These are phyloP conservation scores for Bifiguratus adelaidae DNA, from an alignment of 192 early-diverging fungal species.

Conservation along the genomic window DNA sequence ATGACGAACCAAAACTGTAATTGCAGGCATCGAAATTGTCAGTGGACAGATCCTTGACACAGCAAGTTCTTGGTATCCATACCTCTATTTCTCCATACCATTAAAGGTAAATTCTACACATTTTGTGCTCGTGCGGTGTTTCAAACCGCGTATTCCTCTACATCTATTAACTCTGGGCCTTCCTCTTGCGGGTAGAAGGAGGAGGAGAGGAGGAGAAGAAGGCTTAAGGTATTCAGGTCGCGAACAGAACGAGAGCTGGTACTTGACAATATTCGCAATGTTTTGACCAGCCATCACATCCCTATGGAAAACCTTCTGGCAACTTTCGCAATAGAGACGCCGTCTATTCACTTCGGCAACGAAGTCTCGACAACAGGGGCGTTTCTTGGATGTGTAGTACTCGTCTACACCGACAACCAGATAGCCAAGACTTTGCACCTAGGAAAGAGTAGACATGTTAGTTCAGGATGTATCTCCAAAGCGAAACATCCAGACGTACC, in stretches of 20 bases:
- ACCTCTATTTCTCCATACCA: no score
- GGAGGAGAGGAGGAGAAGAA: no score
- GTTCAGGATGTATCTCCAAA: background rate
- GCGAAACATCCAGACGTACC: background rate
- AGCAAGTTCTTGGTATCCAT: no score
- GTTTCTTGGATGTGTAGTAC: slow-evolving; percentile 10
- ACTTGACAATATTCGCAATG: slow-evolving; percentile 3
- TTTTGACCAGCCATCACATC: slow-evolving; percentile 15
- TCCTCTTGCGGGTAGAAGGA: no score
- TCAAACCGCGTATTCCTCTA: no score
- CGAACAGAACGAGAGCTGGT: background rate
- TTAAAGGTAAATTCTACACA: no score
- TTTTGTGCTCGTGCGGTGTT: no score
- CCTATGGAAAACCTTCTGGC: slow-evolving; percentile 8
- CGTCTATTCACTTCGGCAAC: slow-evolving; percentile 18
- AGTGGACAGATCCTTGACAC: no score
- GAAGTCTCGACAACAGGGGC: slow-evolving; percentile 10
- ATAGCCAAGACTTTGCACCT: slow-evolving; percentile 5
- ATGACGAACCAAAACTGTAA: no score
- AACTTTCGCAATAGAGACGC: slow-evolving; percentile 7
- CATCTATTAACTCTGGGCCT: no score
- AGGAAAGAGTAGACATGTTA: background rate
- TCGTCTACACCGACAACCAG: slow-evolving; percentile 9
- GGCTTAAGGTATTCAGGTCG: background rate
- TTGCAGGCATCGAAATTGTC: no score